Conservation (phyloP, 1,284 basidiomycete genomes). For the Erythrobasidium hasegawianum region DNA sequence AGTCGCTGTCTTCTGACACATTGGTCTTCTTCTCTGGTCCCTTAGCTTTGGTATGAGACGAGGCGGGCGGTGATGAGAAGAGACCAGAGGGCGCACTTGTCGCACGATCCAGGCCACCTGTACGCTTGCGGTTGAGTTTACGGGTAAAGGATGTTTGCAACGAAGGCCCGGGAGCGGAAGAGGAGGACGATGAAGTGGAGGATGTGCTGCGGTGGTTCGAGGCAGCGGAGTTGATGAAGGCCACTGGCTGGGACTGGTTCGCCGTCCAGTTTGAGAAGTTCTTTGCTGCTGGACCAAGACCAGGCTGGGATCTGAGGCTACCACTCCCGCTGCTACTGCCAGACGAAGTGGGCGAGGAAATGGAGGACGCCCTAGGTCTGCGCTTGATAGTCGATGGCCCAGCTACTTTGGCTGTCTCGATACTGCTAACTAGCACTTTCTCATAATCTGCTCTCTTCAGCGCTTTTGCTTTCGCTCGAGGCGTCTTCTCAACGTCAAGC, state of each 20-base stretch:
- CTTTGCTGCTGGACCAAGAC: neutral
- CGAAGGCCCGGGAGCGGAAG: neutral
- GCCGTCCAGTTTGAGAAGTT: neutral
- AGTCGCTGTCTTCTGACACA: neutral
- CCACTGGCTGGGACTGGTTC: neutral
- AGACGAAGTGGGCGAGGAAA: slow-evolving; percentile 4
- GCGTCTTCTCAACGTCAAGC: slow-evolving; percentile 10
- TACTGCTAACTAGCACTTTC: slow-evolving; percentile 17
- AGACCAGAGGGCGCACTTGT: neutral
- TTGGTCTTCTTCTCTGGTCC: too few relatives aligned
- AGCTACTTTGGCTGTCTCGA: neutral
- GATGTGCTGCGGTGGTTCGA: neutral
- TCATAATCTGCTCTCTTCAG: neutral
- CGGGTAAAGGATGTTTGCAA: neutral
- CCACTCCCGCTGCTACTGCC: slow-evolving; percentile 19
- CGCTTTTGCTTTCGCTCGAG: slow-evolving; percentile 10
- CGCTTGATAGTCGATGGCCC: slow-evolving; percentile 1
- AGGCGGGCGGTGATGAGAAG: neutral
- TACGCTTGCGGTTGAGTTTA: neutral
- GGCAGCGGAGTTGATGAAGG: neutral
- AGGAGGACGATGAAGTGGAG: neutral
- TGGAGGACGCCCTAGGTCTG: neutral
- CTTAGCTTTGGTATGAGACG: neutral
- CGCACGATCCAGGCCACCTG: neutral
- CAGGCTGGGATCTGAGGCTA: neutral